Conservation (phyloP, 225 moss, liverwort and hornwort species). For the Physcomitrellopsis africana region DNA sequence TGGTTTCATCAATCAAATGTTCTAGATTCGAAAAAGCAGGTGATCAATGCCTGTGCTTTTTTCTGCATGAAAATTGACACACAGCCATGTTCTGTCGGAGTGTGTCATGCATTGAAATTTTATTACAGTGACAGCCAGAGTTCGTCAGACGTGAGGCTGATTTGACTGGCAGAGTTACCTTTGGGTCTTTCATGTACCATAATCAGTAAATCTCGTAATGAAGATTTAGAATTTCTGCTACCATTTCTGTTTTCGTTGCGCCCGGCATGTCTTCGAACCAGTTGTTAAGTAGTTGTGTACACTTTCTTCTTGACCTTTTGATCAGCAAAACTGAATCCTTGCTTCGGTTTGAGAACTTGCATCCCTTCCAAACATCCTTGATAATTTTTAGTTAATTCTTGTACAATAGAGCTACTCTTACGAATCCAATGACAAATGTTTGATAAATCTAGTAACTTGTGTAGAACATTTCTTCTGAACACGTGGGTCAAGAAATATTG, state of each 20-base stretch:
- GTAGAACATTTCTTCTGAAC: no score
- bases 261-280: neutral
- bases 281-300: neutral
- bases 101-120: slow-evolving; percentile 1
- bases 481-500: no score
- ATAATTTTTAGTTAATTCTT: no score
- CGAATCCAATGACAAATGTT: no score
- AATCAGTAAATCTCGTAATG: neutral
- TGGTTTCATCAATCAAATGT: neutral
- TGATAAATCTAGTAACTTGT: no score
- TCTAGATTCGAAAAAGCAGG: neutral
- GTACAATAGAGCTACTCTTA: no score
- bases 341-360: no score
- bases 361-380: no score
- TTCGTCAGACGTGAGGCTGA: neutral
- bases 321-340: no score
- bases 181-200: neutral
- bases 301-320: neutral
- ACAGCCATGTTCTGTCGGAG: neutral
- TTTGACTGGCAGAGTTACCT: slow-evolving; percentile 2
- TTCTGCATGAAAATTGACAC: slow-evolving; percentile 17
- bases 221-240: neutral
- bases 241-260: neutral
- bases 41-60: slow-evolving; percentile 2
- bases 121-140: neutral